These are phyloP conservation scores for Aspergillus sp. DNA, from an alignment of 2,329 filamentous ascomycete species.

Conservation along the genomic window DNA sequence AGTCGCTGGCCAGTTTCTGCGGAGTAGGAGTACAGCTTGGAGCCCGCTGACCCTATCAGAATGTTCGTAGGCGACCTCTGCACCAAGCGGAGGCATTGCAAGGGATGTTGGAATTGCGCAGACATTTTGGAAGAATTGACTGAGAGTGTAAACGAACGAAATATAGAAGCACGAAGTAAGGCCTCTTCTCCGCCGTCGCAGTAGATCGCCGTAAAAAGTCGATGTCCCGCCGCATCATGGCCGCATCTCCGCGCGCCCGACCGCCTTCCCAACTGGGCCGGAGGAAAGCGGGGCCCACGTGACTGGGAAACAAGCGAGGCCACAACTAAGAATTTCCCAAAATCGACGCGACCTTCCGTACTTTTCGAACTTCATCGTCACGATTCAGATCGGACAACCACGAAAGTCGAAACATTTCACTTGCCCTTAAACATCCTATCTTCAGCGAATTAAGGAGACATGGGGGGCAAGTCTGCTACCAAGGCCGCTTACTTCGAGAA, in stretches of 20 bases:
- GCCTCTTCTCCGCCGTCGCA: neutral
- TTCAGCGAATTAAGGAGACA: constrained; percentile 89
- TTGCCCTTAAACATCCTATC: constrained; percentile 98
- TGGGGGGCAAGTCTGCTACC: constrained; percentile 94
- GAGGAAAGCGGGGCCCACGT: constrained; percentile 28
- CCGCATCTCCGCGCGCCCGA: neutral
- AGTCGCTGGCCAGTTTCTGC: constrained; percentile 60
- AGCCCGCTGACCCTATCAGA: constrained; percentile 73
- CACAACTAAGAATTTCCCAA: constrained; percentile 37
- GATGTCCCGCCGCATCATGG: neutral
- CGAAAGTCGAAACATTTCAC: constrained; percentile 49
- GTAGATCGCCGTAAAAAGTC: neutral
- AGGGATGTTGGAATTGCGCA: constrained; percentile 52
- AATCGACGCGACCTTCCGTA: constrained; percentile 18
- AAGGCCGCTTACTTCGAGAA: constrained; percentile 99
- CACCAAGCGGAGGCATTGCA: constrained; percentile 60
- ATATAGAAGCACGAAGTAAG: neutral
- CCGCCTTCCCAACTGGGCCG: neutral
- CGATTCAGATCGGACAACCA: constrained; percentile 28
- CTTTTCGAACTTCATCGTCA: constrained; percentile 28
- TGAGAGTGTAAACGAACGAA: neutral
- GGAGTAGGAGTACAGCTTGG: constrained; percentile 68
- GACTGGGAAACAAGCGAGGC: constrained; percentile 42
- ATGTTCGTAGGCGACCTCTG: constrained; percentile 37
- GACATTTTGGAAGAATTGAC: constrained; percentile 30